Percentiles rank a stretch among this genome's conserved stretches.
Evolutionary conservation across 2,329 filamentous ascomycete genomes (phyloP).

Genomic region (Colletotrichum sansevieriae): DNA sequence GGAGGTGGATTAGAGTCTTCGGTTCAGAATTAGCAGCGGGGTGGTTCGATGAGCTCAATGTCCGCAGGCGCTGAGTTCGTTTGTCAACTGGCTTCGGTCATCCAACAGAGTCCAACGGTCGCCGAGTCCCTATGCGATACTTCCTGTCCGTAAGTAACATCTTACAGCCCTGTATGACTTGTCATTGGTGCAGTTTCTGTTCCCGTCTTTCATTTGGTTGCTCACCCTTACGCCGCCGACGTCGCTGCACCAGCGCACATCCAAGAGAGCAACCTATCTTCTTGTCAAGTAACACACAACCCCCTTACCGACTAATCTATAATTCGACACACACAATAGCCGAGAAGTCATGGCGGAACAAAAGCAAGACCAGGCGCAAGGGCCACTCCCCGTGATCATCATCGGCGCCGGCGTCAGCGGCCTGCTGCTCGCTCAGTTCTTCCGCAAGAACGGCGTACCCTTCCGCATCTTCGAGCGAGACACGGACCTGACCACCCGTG

Average conservation of each 20-base stretch:
- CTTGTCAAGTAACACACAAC: constrained; percentile 8
- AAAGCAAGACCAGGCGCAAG: constrained; percentile 3
- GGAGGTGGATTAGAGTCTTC: constrained; percentile 38
- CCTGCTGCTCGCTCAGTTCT: constrained; percentile 52
- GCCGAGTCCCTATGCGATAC: background rate
- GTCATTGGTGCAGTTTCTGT: constrained; percentile 18
- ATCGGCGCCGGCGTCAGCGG: constrained; percentile 55
- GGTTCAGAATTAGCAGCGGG: constrained; percentile 5
- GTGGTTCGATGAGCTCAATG: constrained; percentile 4
- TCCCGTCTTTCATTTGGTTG: constrained; percentile 11
- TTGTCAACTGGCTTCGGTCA: background rate
- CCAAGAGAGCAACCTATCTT: constrained; percentile 10
- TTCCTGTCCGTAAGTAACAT: background rate
- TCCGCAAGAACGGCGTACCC: constrained; percentile 50
- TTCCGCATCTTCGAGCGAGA: constrained; percentile 69
- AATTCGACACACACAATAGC: background rate
- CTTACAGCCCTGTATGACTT: background rate
- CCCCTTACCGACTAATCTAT: background rate
- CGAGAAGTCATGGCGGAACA: constrained; percentile 11
- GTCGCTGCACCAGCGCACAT: constrained; percentile 14
- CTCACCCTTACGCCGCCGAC: background rate
- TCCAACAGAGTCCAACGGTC: background rate
- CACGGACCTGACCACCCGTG: constrained; percentile 59
- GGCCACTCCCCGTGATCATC: constrained; percentile 49
- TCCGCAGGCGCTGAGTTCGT: background rate